Evolutionary conservation across 1,139 yeast genomes (phyloP).

Genomic region (Yamadazyma sp.): DNA sequence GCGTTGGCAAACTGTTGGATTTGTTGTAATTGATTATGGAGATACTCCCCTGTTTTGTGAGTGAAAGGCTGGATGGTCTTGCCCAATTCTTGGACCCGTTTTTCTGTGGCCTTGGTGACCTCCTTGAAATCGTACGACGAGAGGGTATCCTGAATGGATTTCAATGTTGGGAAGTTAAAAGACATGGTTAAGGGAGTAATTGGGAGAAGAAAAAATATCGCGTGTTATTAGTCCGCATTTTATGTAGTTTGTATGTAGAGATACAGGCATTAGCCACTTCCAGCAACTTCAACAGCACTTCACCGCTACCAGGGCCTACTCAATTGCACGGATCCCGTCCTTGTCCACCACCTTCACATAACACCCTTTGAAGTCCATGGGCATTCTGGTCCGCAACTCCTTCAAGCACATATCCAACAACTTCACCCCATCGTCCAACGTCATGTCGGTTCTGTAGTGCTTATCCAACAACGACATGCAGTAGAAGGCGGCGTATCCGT

Average conservation of each 20-base stretch:
- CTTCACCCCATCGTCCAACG: slow-evolving; percentile 74
- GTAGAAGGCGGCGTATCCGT: slow-evolving; percentile 93
- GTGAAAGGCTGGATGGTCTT: slow-evolving; percentile 47
- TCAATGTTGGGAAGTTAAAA: slow-evolving; percentile 51
- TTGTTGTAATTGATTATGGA: slow-evolving; percentile 41
- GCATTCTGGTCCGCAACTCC: slow-evolving; percentile 87
- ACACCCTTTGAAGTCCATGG: slow-evolving; percentile 93
- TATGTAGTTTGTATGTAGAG: neutral
- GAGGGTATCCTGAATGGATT: slow-evolving; percentile 47
- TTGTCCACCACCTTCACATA: slow-evolving; percentile 75
- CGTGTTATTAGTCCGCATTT: neutral
- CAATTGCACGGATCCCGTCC: slow-evolving; percentile 48
- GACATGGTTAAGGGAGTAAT: slow-evolving; percentile 33
- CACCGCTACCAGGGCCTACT: no score
- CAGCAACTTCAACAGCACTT: no score
- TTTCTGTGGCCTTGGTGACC: slow-evolving; percentile 39
- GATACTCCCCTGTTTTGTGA: slow-evolving; percentile 38
- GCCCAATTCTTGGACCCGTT: slow-evolving; percentile 42
- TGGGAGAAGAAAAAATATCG: neutral
- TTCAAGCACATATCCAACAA: slow-evolving; percentile 71
- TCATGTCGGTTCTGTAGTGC: slow-evolving; percentile 80
- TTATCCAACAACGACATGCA: slow-evolving; percentile 87
- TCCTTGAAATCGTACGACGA: slow-evolving; percentile 42
- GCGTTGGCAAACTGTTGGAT: slow-evolving; percentile 43
- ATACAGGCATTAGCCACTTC: no score